phyloP scores from a whole-genome alignment of 495 filamentous ascomycete species.

The Annulohypoxylon nitens region DNA sequence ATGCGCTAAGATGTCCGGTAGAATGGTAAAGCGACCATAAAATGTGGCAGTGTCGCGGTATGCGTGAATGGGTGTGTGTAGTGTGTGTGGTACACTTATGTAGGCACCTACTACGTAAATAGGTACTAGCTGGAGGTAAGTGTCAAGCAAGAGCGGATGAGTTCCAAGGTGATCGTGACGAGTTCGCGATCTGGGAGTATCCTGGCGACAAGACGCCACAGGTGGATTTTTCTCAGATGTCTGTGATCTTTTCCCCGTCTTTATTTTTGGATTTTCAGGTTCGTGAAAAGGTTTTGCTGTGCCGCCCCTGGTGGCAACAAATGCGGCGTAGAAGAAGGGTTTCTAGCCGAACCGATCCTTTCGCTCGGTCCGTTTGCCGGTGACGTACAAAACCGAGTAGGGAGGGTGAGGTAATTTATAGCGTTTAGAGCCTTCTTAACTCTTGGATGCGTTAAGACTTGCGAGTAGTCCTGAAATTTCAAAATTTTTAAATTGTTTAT shows the following conservation, averaged over 20 bases:
- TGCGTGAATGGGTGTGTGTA: not conserved
- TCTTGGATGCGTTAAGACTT: not conserved
- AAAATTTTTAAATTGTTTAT: conserved; percentile 8
- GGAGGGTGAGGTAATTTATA: not conserved
- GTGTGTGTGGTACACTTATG: not conserved
- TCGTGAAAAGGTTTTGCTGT: conserved; percentile 35
- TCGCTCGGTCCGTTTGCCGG: conserved; percentile 42
- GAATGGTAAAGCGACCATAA: conserved; percentile 17
- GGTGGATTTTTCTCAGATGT: conserved; percentile 25
- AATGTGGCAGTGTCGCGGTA: conserved; percentile 25
- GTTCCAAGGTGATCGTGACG: not conserved
- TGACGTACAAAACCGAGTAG: conserved; percentile 25
- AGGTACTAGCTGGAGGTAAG: not conserved
- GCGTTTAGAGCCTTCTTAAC: conserved; percentile 16
- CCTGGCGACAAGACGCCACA: conserved; percentile 19
- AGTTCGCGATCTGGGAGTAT: conserved; percentile 5
- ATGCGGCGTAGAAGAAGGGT: conserved; percentile 31
- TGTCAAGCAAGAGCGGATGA: not conserved
- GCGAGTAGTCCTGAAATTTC: conserved; percentile 10
- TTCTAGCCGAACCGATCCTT: conserved; percentile 46
- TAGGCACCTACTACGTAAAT: not conserved
- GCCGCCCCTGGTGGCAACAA: conserved; percentile 34
- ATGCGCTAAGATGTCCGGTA: conserved; percentile 13
- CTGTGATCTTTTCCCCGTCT: conserved; percentile 12
- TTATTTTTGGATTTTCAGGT: conserved; percentile 36